phyloP scores from a whole-genome alignment of 108 stramenopile genomes.

The Fragilaria radians region DNA sequence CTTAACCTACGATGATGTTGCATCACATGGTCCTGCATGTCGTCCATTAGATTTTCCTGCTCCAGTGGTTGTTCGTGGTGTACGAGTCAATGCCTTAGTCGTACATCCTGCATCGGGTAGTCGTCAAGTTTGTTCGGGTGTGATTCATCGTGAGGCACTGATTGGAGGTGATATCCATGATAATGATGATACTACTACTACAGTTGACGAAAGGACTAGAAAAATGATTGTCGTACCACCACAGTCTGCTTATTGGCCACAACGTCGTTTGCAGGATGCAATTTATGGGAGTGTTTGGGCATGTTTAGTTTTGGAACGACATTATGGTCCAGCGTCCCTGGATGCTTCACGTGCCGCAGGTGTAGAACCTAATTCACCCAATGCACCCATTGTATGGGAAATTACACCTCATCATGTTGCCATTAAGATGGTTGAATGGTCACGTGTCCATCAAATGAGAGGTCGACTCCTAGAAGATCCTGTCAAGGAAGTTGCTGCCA shows the following conservation, averaged over 20 bases:
- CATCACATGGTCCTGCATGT: conserved; percentile 30
- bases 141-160: conserved; percentile 67
- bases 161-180: too few species aligned
- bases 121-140: conserved; percentile 46
- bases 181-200: too few species aligned
- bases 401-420: conserved; percentile 63
- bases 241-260: conserved; percentile 68
- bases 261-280: conserved; percentile 71
- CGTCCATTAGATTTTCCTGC: conserved; percentile 82
- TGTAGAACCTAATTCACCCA: conserved; percentile 61
- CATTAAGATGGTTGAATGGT: conserved; percentile 90
- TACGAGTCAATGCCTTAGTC: conserved; percentile 70
- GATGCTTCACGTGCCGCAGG: conserved; percentile 78
- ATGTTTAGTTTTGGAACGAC: conserved; percentile 63
- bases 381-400: conserved; percentile 84
- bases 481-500: conserved; percentile 82
- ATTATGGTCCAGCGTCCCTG: conserved; percentile 65
- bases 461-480: conserved; percentile 85
- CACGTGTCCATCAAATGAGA: conserved; percentile 63
- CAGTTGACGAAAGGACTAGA: not conserved
- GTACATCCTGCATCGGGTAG: conserved; percentile 58
- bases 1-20: conserved; percentile 37
- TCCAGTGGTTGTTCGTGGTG: conserved; percentile 55
- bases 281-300: conserved; percentile 83
- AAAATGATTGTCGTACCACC: not conserved